Conservation (phyloP, 1,139 yeast species). For the Trichomonascaceae sp. region DNA sequence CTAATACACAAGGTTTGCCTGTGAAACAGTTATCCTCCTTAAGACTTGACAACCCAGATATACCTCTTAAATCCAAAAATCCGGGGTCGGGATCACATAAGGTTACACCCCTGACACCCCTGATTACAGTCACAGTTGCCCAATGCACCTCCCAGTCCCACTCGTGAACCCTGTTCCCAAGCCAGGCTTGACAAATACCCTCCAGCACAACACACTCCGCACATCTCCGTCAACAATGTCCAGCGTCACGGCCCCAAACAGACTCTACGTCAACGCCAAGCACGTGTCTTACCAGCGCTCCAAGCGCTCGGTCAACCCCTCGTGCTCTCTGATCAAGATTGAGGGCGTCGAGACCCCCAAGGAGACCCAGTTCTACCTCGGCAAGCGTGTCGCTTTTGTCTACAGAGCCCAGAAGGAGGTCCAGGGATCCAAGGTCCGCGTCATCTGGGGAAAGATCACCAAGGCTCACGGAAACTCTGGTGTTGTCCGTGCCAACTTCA, state of each 20-base stretch:
- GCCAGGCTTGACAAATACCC: too few species aligned
- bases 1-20: too few species aligned
- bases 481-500: constrained; percentile 97
- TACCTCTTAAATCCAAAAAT: too few species aligned
- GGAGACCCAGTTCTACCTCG: constrained; percentile 98
- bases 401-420: constrained; percentile 98
- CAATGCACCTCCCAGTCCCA: too few species aligned
- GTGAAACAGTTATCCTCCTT: too few species aligned
- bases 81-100: too few species aligned
- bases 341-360: constrained; percentile 87
- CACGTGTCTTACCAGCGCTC: constrained; percentile 99
- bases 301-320: constrained; percentile 96
- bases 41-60: neutral
- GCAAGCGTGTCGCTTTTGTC: constrained; percentile 98
- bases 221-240: constrained; percentile 1
- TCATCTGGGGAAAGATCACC: constrained; percentile 90
- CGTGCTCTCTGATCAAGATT: constrained; percentile 89
- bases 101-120: too few species aligned
- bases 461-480: constrained; percentile 99
- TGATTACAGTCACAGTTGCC: too few species aligned
- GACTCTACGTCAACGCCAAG: constrained; percentile 99
- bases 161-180: too few species aligned
- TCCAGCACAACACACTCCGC: too few species aligned
- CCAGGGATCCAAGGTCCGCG: constrained; percentile 98
- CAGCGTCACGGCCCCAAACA: constrained; percentile 76